Percentiles rank a stretch among this genome's conserved stretches.
Conservation (phyloP, 2,329 filamentous ascomycete genomes). For the Claviceps sp. region DNA sequence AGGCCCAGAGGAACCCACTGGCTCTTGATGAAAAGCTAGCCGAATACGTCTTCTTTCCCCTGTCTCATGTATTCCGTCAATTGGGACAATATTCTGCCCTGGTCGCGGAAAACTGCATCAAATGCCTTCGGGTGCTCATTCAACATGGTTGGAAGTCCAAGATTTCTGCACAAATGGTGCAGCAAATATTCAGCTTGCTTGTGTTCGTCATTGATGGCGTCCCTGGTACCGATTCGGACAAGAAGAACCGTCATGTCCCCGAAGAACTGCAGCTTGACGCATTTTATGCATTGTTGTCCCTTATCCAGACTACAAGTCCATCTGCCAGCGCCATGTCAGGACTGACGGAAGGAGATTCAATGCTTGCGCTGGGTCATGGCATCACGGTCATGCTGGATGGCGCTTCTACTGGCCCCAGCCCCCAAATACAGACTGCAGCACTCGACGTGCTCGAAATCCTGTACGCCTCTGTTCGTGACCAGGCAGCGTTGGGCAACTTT, state of each 20-base stretch:
- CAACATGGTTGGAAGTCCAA: slow-evolving; percentile 63
- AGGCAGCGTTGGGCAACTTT: slow-evolving; percentile 68
- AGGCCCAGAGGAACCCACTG: slow-evolving; percentile 28
- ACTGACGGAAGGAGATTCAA: slow-evolving; percentile 42
- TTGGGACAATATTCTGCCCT: slow-evolving; percentile 58
- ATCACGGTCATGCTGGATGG: slow-evolving; percentile 69
- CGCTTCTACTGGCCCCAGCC: slow-evolving; percentile 48
- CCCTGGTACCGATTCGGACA: slow-evolving; percentile 35
- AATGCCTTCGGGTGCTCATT: slow-evolving; percentile 62
- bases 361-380: slow-evolving; percentile 70
- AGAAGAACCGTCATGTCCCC: slow-evolving; percentile 29
- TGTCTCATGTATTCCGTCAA: slow-evolving; percentile 73
- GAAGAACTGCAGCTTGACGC: slow-evolving; percentile 66
- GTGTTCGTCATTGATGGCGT: slow-evolving; percentile 68
- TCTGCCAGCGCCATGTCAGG: slow-evolving; percentile 34
- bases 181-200: slow-evolving; percentile 75
- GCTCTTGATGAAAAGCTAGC: slow-evolving; percentile 68
- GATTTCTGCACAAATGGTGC: slow-evolving; percentile 58
- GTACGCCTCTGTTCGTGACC: slow-evolving; percentile 51
- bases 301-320: slow-evolving; percentile 47
- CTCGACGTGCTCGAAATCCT: slow-evolving; percentile 50
- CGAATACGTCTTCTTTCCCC: slow-evolving; percentile 89
- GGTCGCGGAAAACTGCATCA: slow-evolving; percentile 62
- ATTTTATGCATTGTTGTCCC: slow-evolving; percentile 52
- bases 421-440: slow-evolving; percentile 59